Percentiles rank a stretch among this genome's conserved stretches.
phyloP scores from a whole-genome alignment of 768 basidiomycete species.

The Lactifluus hygrophoroides region DNA sequence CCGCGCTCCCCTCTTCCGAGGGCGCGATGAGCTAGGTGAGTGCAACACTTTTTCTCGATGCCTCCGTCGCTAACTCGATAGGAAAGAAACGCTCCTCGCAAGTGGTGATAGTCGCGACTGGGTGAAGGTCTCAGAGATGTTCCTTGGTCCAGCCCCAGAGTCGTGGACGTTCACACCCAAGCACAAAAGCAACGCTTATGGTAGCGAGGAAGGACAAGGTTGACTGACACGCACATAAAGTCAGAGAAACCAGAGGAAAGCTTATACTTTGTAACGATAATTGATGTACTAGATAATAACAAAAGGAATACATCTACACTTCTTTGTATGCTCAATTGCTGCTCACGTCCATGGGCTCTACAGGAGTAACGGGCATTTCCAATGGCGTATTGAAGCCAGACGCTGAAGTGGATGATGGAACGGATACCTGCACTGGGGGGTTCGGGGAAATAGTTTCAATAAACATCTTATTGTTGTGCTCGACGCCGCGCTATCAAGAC shows the following conservation, averaged over 20 bases:
- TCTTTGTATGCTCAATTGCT: background rate
- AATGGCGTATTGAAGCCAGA: conserved; percentile 17
- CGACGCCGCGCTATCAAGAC: conserved; percentile 28
- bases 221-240: conserved; percentile 29
- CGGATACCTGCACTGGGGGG: conserved; percentile 22
- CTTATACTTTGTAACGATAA: background rate
- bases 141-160: conserved; percentile 80
- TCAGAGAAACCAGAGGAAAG: background rate
- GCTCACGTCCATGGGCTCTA: conserved; percentile 17
- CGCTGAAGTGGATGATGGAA: conserved; percentile 16
- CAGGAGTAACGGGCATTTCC: conserved; percentile 13
- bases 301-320: conserved; percentile 6
- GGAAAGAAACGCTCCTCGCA: conserved; percentile 71
- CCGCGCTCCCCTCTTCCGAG: conserved; percentile 78
- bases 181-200: conserved; percentile 84
- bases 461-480: conserved; percentile 31
- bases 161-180: conserved; percentile 84
- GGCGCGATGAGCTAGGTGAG: conserved; percentile 81
- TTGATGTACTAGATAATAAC: conserved; percentile 7
- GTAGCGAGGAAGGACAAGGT: conserved; percentile 51
- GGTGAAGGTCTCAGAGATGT: conserved; percentile 94
- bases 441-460: conserved; percentile 17
- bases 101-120: conserved; percentile 76
- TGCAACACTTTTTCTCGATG: conserved; percentile 9
- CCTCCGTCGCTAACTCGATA: background rate